These are phyloP conservation scores for Helotiales sp. DNA, from an alignment of 2,329 filamentous ascomycete species.

Conservation along the genomic window DNA sequence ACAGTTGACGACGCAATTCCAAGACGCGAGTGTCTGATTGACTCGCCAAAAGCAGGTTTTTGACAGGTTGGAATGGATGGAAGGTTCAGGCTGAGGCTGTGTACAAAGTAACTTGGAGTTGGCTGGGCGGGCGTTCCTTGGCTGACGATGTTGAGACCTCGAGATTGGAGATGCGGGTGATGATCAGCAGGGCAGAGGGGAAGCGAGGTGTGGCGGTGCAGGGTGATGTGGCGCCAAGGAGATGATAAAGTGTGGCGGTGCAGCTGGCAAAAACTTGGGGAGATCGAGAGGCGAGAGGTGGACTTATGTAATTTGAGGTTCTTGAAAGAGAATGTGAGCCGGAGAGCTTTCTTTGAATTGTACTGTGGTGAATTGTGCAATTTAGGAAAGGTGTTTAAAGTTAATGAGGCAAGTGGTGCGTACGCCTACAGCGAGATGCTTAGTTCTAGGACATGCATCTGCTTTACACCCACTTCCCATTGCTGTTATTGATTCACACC, in stretches of 20 bases:
- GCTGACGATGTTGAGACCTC: conserved; percentile 12
- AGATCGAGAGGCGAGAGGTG: background rate
- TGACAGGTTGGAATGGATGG: background rate
- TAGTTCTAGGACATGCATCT: too few species aligned
- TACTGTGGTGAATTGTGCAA: too few species aligned
- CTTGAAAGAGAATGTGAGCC: too few species aligned
- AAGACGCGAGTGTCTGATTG: background rate
- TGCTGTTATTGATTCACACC: too few species aligned
- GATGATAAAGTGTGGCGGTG: background rate
- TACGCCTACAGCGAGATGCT: too few species aligned
- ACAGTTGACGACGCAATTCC: background rate
- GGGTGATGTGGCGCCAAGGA: background rate
- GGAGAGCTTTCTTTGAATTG: too few species aligned
- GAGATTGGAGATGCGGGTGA: background rate
- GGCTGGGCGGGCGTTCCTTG: conserved; percentile 5
- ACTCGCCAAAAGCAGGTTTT: conserved; percentile 6
- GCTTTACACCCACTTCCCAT: too few species aligned
- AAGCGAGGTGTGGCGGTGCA: conserved; percentile 11
- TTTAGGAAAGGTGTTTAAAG: too few species aligned
- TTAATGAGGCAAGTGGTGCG: too few species aligned
- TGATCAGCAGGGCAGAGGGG: background rate
- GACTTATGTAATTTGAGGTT: too few species aligned
- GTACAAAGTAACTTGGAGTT: too few species aligned
- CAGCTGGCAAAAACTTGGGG: too few species aligned
- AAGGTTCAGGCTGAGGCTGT: conserved; percentile 2